phyloP scores from a whole-genome alignment of 257 asterid genomes.

The Echium plantagineum region DNA sequence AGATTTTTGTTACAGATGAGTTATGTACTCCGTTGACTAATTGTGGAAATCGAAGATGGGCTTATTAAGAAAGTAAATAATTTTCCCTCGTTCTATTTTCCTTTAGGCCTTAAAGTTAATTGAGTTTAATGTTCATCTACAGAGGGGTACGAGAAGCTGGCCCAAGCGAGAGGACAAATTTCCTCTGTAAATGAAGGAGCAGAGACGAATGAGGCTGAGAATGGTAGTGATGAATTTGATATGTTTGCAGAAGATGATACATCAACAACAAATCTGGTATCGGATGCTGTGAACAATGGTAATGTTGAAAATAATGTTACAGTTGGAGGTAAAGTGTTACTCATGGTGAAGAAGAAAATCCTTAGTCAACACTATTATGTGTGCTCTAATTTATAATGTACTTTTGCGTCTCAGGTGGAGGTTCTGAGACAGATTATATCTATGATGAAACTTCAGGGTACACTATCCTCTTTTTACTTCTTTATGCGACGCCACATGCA shows the following conservation, averaged over 20 bases:
- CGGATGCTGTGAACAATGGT: slow-evolving; percentile 22
- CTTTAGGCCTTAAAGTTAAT: too few relatives aligned
- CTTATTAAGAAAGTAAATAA: background rate
- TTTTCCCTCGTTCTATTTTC: background rate
- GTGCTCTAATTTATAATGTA: slow-evolving; percentile 13
- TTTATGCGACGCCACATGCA: background rate
- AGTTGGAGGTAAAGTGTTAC: slow-evolving; percentile 36
- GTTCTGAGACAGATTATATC: slow-evolving; percentile 48
- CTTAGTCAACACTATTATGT: background rate
- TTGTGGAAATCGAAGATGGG: background rate
- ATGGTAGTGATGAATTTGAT: slow-evolving; percentile 45
- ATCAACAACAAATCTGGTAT: slow-evolving; percentile 30
- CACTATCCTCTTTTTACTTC: slow-evolving; percentile 13
- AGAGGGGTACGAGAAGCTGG: slow-evolving; percentile 85
- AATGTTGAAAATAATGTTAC: slow-evolving; percentile 16
- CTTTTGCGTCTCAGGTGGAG: slow-evolving; percentile 43
- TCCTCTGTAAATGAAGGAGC: slow-evolving; percentile 16
- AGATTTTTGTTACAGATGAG: background rate
- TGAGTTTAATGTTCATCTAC: slow-evolving; percentile 8
- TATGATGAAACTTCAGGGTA: slow-evolving; percentile 91
- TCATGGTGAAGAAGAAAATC: background rate
- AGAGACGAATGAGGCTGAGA: slow-evolving; percentile 14
- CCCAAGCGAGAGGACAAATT: slow-evolving; percentile 42
- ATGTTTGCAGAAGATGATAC: slow-evolving; percentile 81
- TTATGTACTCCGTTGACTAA: background rate